These are phyloP conservation scores for Daldinia decipiens DNA, from an alignment of 495 filamentous ascomycete species.

Conservation along the genomic window DNA sequence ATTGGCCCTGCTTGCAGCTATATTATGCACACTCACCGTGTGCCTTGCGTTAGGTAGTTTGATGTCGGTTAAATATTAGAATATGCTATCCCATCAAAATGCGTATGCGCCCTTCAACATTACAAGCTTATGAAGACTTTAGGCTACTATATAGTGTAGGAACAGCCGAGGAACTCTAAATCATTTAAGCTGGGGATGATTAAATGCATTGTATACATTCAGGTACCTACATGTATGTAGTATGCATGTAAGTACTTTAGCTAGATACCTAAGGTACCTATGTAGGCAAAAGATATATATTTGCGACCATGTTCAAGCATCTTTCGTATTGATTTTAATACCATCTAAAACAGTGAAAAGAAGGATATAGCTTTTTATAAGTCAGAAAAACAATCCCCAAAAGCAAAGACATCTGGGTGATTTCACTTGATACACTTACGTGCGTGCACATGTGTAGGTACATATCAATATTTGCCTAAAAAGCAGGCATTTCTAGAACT, in stretches of 20 bases:
- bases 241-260: no score
- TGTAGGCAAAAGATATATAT: no score
- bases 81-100: not conserved
- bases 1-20: not conserved
- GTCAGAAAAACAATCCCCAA: no score
- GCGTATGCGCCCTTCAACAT: not conserved
- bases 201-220: no score
- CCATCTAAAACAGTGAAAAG: not conserved
- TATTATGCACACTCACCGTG: not conserved
- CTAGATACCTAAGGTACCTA: no score
- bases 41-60: not conserved
- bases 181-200: no score
- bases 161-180: no score
- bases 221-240: no score
- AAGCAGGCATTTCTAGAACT: conserved; percentile 1
- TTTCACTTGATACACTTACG: not conserved
- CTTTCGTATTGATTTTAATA: not conserved
- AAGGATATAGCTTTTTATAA: not conserved
- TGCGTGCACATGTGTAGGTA: not conserved
- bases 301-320: no score
- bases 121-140: no score
- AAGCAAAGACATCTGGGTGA: not conserved
- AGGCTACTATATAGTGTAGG: no score
- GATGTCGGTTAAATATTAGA: not conserved
- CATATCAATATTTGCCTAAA: not conserved